Base-by-base conservation (phyloP, 495 filamentous ascomycete species). In the Neurospora sp. region DNA sequence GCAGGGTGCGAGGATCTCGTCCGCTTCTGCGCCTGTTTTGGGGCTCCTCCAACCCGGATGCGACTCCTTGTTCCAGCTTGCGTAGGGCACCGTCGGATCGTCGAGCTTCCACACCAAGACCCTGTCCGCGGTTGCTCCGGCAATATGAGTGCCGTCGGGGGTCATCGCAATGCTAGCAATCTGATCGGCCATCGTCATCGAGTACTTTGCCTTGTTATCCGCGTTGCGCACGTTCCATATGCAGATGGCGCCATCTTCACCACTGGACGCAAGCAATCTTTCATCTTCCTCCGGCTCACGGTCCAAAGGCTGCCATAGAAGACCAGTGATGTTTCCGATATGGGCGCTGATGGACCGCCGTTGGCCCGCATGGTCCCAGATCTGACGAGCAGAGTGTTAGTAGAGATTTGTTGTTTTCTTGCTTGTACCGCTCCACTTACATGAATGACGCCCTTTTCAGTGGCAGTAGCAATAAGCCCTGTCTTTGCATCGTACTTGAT, bases 41-140 rank as follows among this genome's bases (percentile, higher is more conserved):
- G 86, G 85, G 53, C 84, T 87, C 17, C 82, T 78, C 85, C 85
- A 87, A 8, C 84, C 85, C 0, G 81, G 79, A 70, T 88, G 84
- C 20, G 82, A 78, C 5, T 79, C 75, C 70, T 83, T 74, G 68
- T 76, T 85, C 90, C 91, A 94, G 59, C 80, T 87, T 31, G 91
- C 91, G 65, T 89, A 85, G 9, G 91, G 90, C 53, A 89, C 83
- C 42, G 85, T 84, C 9, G 87, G 89, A 22, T 89, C 89, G 48
- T 90, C 90, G 9, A 88, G 85, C 75, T 91, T 92, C 91, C 91
- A 94, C 17, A 94, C 89, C 53, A 91, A 83, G 22, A 93, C 83
- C 69, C 82, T 84, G 70, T 91, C 87, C 70, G 82, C 86, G 27
- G 89, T 90, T 12, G 89, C 92, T 16, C 88, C 92, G 31, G 91